These are phyloP conservation scores for Nidula microcarpa DNA, from an alignment of 768 basidiomycete species.

Conservation along the genomic window DNA sequence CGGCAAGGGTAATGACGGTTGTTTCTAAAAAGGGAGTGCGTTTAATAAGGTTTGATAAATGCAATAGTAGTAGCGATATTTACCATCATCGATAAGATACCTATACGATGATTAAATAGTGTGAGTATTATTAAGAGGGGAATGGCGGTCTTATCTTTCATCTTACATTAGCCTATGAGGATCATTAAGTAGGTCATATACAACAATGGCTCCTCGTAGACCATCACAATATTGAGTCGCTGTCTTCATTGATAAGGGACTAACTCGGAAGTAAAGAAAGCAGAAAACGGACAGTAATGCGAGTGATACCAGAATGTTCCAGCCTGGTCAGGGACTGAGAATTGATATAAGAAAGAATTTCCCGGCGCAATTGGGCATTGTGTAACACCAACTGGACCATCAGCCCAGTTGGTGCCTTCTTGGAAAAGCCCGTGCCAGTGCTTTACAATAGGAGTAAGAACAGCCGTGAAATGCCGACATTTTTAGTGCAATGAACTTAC, in stretches of 20 bases:
- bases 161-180: constrained; percentile 12
- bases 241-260: constrained; percentile 25
- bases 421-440: constrained; percentile 55
- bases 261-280: constrained; percentile 10
- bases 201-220: constrained; percentile 35
- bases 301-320: constrained; percentile 22
- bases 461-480: not conserved
- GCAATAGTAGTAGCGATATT: constrained; percentile 22
- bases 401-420: constrained; percentile 33
- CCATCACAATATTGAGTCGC: constrained; percentile 49
- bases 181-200: constrained; percentile 27
- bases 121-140: no score
- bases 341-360: constrained; percentile 39
- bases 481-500: constrained; percentile 10
- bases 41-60: not conserved
- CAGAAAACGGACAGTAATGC: constrained; percentile 11
- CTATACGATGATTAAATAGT: not conserved
- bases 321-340: constrained; percentile 18
- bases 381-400: constrained; percentile 37
- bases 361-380: constrained; percentile 45
- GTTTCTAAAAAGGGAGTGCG: constrained; percentile 17
- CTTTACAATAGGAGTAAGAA: constrained; percentile 8
- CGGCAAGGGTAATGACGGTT: constrained; percentile 36
- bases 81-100: constrained; percentile 29
- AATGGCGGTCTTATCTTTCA: no score